phyloP scores from a whole-genome alignment of 345 rosid genomes.

The Mallotus nudiflorus region DNA sequence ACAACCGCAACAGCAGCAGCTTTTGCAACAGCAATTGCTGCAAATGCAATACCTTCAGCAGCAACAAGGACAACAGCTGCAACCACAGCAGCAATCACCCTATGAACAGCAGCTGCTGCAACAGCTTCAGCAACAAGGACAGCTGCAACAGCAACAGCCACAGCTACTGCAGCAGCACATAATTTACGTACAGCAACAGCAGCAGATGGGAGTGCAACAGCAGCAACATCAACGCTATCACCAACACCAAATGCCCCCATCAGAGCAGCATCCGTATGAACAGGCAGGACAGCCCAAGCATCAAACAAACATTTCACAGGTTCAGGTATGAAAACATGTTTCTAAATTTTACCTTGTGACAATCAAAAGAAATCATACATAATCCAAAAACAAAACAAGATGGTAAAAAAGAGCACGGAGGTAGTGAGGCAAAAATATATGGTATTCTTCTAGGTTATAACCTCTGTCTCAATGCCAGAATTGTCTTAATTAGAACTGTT shows the following conservation, averaged over 20 bases:
- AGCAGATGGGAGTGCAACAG: constrained; percentile 11
- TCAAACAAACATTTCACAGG: constrained; percentile 26
- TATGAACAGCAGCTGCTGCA: constrained; percentile 36
- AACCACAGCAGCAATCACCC: constrained; percentile 25
- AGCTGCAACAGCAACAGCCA: constrained; percentile 14
- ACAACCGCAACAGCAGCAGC: constrained; percentile 32
- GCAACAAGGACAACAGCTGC: constrained; percentile 17
- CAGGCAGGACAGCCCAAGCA: constrained; percentile 35
- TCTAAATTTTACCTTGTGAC: not conserved
- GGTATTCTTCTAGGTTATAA: too few relatives aligned
- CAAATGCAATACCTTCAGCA: constrained; percentile 25
- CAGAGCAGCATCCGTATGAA: constrained; percentile 6
- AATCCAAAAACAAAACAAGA: not conserved
- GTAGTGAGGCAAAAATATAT: too few relatives aligned
- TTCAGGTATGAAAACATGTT: constrained; percentile 17
- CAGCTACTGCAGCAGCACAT: constrained; percentile 19
- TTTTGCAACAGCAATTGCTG: constrained; percentile 26
- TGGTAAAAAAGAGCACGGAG: not conserved
- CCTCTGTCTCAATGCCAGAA: too few relatives aligned
- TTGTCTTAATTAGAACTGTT: too few relatives aligned
- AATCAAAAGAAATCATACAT: not conserved
- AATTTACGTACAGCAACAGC: constrained; percentile 14
- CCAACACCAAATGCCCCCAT: constrained; percentile 3
- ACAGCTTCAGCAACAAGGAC: constrained; percentile 24
- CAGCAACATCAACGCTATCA: constrained; percentile 6